Evolutionary conservation across 805 yeast genomes (phyloP).

Genomic region (Zygotorulaspora florentina): DNA sequence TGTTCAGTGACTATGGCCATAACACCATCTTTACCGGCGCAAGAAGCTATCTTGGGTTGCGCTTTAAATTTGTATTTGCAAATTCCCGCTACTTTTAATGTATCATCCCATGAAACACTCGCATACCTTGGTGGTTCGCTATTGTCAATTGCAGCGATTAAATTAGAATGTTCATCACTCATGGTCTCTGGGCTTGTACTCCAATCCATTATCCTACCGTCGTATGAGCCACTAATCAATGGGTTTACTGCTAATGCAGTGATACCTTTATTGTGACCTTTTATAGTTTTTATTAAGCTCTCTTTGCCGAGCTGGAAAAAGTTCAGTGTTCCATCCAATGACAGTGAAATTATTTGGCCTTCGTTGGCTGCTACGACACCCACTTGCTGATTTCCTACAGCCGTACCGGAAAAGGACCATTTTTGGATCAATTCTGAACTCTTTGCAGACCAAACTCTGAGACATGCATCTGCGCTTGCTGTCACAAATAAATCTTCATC

Average conservation of each 20-base stretch:
- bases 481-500: conserved; percentile 58
- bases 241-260: conserved; percentile 49
- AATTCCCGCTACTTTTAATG: conserved; percentile 41
- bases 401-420: conserved; percentile 45
- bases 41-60: conserved; percentile 50
- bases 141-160: conserved; percentile 51
- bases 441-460: conserved; percentile 60
- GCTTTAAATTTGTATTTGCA: conserved; percentile 32
- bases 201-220: conserved; percentile 73
- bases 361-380: conserved; percentile 64
- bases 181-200: conserved; percentile 34
- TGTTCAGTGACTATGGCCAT: conserved; percentile 45
- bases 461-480: conserved; percentile 74
- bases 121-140: conserved; percentile 35
- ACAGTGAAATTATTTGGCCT: conserved; percentile 58
- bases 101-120: conserved; percentile 90
- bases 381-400: conserved; percentile 65
- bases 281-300: conserved; percentile 37
- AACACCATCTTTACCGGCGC: conserved; percentile 33
- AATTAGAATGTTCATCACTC: conserved; percentile 53
- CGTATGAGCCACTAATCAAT: conserved; percentile 67
- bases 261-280: conserved; percentile 81
- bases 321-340: conserved; percentile 68
- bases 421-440: conserved; percentile 41
- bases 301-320: conserved; percentile 45